Percentiles rank a stretch among this genome's conserved stretches.
Evolutionary conservation across 2,329 filamentous ascomycete genomes (phyloP).

Genomic region (Trichoderma sp.): DNA sequence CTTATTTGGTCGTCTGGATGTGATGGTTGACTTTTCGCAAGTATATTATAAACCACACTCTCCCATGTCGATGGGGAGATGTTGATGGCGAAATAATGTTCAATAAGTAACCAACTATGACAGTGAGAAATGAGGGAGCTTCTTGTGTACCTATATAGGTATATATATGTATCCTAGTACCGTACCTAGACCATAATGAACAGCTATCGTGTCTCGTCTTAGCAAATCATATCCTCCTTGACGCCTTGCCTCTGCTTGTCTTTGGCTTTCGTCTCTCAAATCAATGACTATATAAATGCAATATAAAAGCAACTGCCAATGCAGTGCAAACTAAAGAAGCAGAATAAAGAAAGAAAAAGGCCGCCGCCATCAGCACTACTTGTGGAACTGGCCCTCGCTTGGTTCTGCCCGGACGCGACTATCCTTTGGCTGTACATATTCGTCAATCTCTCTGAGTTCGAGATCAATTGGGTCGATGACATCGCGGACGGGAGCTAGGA

Average conservation of each 20-base stretch:
- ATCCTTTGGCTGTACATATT: neutral
- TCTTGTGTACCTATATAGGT: neutral
- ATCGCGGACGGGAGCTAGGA: conserved; percentile 6
- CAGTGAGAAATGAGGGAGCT: too few species aligned
- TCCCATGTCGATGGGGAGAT: neutral
- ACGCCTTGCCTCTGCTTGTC: neutral
- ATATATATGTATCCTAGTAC: neutral
- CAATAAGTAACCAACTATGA: neutral
- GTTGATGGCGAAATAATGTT: neutral
- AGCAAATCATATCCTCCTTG: neutral
- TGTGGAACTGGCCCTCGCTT: conserved; percentile 21
- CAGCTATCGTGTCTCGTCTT: neutral
- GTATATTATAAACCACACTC: neutral
- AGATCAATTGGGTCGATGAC: conserved; percentile 29
- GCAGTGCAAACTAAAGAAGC: neutral
- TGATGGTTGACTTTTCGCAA: neutral
- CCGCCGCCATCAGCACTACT: conserved; percentile 2
- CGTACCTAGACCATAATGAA: neutral
- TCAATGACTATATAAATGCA: neutral
- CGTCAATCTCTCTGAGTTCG: conserved; percentile 33
- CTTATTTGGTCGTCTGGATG: neutral
- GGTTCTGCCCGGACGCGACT: neutral
- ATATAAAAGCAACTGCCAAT: neutral
- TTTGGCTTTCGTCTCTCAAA: neutral
- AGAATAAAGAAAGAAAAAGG: neutral